These are phyloP conservation scores for Epichloe gansuensis DNA, from an alignment of 2,329 filamentous ascomycete species.

Conservation along the genomic window DNA sequence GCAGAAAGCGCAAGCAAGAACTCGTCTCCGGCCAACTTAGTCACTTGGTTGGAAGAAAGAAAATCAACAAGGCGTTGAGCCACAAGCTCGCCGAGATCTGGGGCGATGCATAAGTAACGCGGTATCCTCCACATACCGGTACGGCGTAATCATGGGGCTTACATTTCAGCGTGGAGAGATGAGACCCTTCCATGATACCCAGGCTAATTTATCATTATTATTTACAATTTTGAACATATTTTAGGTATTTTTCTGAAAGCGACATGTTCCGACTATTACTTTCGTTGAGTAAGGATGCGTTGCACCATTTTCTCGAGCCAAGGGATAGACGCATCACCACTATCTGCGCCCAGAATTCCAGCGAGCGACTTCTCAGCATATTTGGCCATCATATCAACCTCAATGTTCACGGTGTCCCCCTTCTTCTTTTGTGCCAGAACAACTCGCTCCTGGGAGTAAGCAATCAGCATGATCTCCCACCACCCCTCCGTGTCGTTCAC, in stretches of 20 bases:
- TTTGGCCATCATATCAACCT: conserved; percentile 81
- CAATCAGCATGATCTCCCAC: conserved; percentile 96
- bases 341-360: conserved; percentile 49
- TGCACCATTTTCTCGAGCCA: conserved; percentile 62
- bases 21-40: conserved; percentile 47
- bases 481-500: conserved; percentile 71
- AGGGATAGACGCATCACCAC: conserved; percentile 38
- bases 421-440: conserved; percentile 66
- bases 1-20: conserved; percentile 44
- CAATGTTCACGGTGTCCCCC: conserved; percentile 78
- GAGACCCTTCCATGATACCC: not conserved
- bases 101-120: conserved; percentile 34
- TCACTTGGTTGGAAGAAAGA: conserved; percentile 53
- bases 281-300: conserved; percentile 58
- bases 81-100: conserved; percentile 62
- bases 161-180: not conserved
- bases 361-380: conserved; percentile 83
- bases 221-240: not conserved
- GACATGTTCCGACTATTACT: not conserved
- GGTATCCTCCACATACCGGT: not conserved
- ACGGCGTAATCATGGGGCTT: not conserved
- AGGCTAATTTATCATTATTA: not conserved
- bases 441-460: conserved; percentile 89
- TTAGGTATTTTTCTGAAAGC: no score
- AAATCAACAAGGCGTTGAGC: conserved; percentile 53